phyloP scores from a whole-genome alignment of 176 grass and related monocot genomes.

The Musa acuminata region DNA sequence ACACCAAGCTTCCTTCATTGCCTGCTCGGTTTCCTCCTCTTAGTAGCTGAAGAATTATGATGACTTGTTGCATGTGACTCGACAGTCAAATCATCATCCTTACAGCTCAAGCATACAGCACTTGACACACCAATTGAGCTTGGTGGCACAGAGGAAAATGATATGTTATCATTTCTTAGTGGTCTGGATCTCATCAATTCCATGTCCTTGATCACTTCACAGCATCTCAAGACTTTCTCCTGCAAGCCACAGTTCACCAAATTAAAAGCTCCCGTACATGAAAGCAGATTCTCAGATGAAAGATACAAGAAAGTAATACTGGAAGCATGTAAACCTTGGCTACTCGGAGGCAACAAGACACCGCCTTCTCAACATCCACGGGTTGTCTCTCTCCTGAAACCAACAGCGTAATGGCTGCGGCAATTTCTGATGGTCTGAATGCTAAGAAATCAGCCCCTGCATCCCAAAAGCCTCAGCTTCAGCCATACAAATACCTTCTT shows the following conservation, averaged over 20 bases:
- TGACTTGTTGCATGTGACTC: slow-evolving; percentile 45
- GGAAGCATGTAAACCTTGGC: slow-evolving; percentile 41
- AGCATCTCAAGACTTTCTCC: slow-evolving; percentile 76
- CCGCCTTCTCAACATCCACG: slow-evolving; percentile 46
- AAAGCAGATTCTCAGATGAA: no score
- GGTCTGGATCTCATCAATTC: slow-evolving; percentile 33
- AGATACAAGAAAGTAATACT: not conserved
- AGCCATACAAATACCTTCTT: not conserved
- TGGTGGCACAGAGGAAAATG: slow-evolving; percentile 47
- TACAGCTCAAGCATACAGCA: slow-evolving; percentile 65
- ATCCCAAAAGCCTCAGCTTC: not conserved
- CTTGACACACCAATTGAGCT: slow-evolving; percentile 72
- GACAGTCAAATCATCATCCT: slow-evolving; percentile 52
- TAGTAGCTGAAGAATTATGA: slow-evolving; percentile 50
- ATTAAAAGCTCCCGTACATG: no score
- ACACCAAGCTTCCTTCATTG: slow-evolving; percentile 24
- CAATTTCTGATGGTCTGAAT: slow-evolving; percentile 84
- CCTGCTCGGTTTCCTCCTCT: slow-evolving; percentile 55
- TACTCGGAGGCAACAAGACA: slow-evolving; percentile 41
- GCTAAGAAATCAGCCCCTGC: slow-evolving; percentile 65
- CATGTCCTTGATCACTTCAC: slow-evolving; percentile 62
- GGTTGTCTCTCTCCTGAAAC: slow-evolving; percentile 51
- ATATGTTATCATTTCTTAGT: slow-evolving; percentile 34
- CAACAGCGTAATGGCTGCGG: slow-evolving; percentile 55
- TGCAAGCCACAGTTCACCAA: slow-evolving; percentile 12